Percentiles rank a stretch among this genome's conserved stretches.
These are phyloP conservation scores for Pythium guiyangense DNA, from an alignment of 352 stramenopile species.

Conservation along the genomic window DNA sequence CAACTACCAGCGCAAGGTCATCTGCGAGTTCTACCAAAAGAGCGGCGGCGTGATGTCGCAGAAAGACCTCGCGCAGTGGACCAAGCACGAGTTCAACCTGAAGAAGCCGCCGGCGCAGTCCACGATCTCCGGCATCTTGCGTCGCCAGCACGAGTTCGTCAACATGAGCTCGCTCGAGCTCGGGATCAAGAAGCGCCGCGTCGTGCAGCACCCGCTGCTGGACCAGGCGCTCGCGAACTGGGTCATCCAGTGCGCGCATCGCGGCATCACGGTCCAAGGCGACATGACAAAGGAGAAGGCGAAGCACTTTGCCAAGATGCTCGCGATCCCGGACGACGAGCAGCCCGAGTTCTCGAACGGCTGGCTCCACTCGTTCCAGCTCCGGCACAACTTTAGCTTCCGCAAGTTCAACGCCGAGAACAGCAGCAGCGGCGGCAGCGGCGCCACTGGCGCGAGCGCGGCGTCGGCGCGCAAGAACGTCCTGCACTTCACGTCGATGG, in stretches of 20 bases:
- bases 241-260: conserved; percentile 81
- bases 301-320: conserved; percentile 80
- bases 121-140: conserved; percentile 79
- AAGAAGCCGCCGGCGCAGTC: conserved; percentile 81
- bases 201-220: conserved; percentile 75
- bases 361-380: conserved; percentile 75
- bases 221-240: conserved; percentile 81
- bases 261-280: conserved; percentile 72
- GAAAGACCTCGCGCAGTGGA: conserved; percentile 84
- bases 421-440: conserved; percentile 18
- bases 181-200: conserved; percentile 78
- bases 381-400: conserved; percentile 84
- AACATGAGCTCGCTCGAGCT: conserved; percentile 81
- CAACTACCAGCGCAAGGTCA: conserved; percentile 81
- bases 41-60: conserved; percentile 79
- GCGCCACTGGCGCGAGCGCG: background rate
- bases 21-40: conserved; percentile 83
- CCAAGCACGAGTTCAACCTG: conserved; percentile 81
- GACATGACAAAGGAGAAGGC: conserved; percentile 86
- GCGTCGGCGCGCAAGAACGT: conserved; percentile 20
- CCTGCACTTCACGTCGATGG: conserved; percentile 56
- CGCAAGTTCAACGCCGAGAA: conserved; percentile 75
- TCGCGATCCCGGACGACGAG: conserved; percentile 67
- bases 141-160: conserved; percentile 79
- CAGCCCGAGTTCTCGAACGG: conserved; percentile 81